Percentiles rank a stretch among this genome's conserved stretches.
Evolutionary conservation across 1,284 basidiomycete genomes (phyloP).

Genomic region (Rhodofomes roseus): DNA sequence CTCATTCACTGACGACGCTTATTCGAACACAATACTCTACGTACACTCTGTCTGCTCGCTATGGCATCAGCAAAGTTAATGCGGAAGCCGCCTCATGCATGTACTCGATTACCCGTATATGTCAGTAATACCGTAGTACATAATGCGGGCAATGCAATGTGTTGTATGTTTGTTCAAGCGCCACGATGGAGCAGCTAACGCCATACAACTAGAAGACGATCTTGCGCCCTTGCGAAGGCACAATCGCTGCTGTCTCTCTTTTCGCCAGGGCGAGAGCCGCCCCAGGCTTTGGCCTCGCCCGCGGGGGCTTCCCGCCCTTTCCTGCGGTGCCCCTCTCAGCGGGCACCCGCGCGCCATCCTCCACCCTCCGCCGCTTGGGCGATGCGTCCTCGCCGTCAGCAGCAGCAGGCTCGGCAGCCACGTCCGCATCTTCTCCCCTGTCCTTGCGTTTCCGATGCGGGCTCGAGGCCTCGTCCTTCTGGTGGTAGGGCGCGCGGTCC

Average conservation of each 20-base stretch:
- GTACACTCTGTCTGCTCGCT: background rate
- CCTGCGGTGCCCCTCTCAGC: slow-evolving; percentile 2
- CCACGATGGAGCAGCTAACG: too few species aligned
- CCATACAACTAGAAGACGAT: slow-evolving; percentile 56
- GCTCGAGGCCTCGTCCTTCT: slow-evolving; percentile 3
- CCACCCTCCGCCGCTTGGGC: slow-evolving; percentile 14
- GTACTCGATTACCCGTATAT: slow-evolving; percentile 6
- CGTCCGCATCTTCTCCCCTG: slow-evolving; percentile 7
- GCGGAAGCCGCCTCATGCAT: background rate
- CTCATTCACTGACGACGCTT: background rate
- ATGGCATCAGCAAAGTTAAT: background rate
- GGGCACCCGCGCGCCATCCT: slow-evolving; percentile 2
- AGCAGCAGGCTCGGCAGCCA: slow-evolving; percentile 2
- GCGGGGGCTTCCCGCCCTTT: slow-evolving; percentile 13
- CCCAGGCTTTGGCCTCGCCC: slow-evolving; percentile 72
- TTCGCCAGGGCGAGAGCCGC: slow-evolving; percentile 88
- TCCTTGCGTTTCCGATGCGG: slow-evolving; percentile 9
- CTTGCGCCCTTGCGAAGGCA: slow-evolving; percentile 80
- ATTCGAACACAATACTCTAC: background rate
- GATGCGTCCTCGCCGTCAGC: slow-evolving; percentile 9
- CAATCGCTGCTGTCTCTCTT: slow-evolving; percentile 82
- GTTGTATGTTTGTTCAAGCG: background rate
- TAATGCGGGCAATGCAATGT: background rate
- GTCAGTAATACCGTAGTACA: background rate
- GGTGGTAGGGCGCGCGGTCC: slow-evolving; percentile 11